Percentiles rank a stretch among this genome's conserved stretches.
Evolutionary conservation across 805 yeast genomes (phyloP).

Genomic region (Ogataea salicorniae): DNA sequence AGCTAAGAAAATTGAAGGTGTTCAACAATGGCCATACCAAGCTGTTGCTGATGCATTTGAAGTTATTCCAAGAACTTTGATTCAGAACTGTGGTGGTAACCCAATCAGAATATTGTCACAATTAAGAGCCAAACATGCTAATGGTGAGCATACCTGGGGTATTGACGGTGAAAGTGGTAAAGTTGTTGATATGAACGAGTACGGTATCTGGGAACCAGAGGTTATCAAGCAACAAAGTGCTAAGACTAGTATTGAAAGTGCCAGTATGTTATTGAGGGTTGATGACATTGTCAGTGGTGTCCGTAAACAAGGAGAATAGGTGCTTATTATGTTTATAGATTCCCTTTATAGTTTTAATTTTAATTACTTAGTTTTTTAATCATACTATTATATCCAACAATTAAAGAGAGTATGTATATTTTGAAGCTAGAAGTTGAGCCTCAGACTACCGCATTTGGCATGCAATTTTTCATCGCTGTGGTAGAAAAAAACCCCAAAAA

Average conservation of each 20-base stretch:
- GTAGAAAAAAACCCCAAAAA: too few species aligned
- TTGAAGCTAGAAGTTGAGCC: too few species aligned
- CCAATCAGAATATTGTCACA: conserved; percentile 86
- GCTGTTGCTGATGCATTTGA: conserved; percentile 99
- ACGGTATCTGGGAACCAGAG: conserved; percentile 99
- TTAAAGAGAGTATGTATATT: too few species aligned
- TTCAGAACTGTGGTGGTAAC: conserved; percentile 97
- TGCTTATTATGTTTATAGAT: background rate
- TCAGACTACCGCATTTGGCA: too few species aligned
- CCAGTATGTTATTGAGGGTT: conserved; percentile 88
- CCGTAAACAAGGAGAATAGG: conserved; percentile 34
- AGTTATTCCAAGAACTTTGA: conserved; percentile 94
- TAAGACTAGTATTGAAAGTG: conserved; percentile 97
- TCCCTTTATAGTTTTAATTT: background rate
- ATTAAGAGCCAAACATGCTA: conserved; percentile 93
- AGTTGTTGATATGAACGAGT: conserved; percentile 89
- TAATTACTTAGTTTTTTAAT: background rate
- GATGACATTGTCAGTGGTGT: conserved; percentile 98
- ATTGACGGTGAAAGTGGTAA: conserved; percentile 93
- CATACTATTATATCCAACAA: background rate
- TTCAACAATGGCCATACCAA: conserved; percentile 97
- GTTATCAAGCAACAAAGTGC: conserved; percentile 94
- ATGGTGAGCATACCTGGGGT: conserved; percentile 81
- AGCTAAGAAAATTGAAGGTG: conserved; percentile 90
- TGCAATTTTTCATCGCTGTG: too few species aligned